These are phyloP conservation scores for Camillea tinctor DNA, from an alignment of 2,329 filamentous ascomycete genomes.

Conservation along the genomic window DNA sequence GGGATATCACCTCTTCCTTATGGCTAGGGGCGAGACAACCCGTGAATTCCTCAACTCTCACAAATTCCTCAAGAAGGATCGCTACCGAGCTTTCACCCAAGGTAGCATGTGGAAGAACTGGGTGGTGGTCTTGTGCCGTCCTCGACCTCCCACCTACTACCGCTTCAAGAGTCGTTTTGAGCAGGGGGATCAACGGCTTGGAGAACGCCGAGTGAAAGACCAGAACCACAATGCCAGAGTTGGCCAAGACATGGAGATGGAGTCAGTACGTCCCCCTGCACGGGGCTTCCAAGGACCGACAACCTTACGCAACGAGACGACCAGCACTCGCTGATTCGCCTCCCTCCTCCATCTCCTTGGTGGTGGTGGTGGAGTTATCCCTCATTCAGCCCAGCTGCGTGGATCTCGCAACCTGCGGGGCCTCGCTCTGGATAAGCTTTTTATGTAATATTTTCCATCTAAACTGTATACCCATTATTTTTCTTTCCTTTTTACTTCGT, in stretches of 20 bases:
- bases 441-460: slow-evolving; percentile 11
- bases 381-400: neutral
- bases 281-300: slow-evolving; percentile 55
- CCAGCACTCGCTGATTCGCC: slow-evolving; percentile 17
- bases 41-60: slow-evolving; percentile 94
- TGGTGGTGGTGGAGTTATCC: neutral
- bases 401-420: neutral
- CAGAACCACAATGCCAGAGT: slow-evolving; percentile 50
- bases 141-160: slow-evolving; percentile 84
- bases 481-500: slow-evolving; percentile 3
- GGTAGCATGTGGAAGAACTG: slow-evolving; percentile 75
- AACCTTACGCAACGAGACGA: slow-evolving; percentile 35
- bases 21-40: slow-evolving; percentile 89
- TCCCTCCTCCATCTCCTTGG: neutral
- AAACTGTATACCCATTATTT: slow-evolving; percentile 11
- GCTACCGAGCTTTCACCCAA: slow-evolving; percentile 87
- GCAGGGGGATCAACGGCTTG: slow-evolving; percentile 83
- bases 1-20: slow-evolving; percentile 88
- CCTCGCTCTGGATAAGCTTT: slow-evolving; percentile 7
- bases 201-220: slow-evolving; percentile 52
- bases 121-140: slow-evolving; percentile 75
- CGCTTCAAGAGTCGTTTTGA: slow-evolving; percentile 76
- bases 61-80: slow-evolving; percentile 89
- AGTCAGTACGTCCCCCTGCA: slow-evolving; percentile 52
- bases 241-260: slow-evolving; percentile 69